These are phyloP conservation scores for Candida ovalis DNA, from an alignment of 805 yeast species.

Conservation along the genomic window DNA sequence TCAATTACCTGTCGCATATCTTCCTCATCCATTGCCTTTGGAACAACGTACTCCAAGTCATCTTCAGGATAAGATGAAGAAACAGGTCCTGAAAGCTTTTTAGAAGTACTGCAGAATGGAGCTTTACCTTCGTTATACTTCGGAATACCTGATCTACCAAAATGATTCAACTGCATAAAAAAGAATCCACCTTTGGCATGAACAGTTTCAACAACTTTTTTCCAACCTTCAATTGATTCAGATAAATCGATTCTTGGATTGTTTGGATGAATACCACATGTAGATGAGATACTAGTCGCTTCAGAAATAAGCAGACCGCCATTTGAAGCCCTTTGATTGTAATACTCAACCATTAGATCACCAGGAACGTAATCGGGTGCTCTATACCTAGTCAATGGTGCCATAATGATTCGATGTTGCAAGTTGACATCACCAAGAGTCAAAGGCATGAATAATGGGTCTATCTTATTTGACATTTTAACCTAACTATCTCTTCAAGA, in stretches of 20 bases:
- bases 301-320: slow-evolving; percentile 35
- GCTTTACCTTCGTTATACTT: slow-evolving; percentile 7
- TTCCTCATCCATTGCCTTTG: slow-evolving; percentile 19
- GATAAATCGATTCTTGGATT: slow-evolving; percentile 20
- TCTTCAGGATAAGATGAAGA: slow-evolving; percentile 6
- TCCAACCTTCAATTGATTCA: slow-evolving; percentile 34
- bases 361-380: slow-evolving; percentile 30
- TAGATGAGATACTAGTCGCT: slow-evolving; percentile 30
- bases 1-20: slow-evolving; percentile 37
- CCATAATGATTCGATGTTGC: slow-evolving; percentile 37
- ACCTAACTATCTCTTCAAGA: no score
- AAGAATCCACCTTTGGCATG: slow-evolving; percentile 39
- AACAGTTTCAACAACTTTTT: slow-evolving; percentile 39
- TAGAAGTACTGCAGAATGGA: slow-evolving; percentile 12
- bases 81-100: slow-evolving; percentile 6
- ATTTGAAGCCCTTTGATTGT: slow-evolving; percentile 29
- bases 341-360: slow-evolving; percentile 29
- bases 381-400: slow-evolving; percentile 47
- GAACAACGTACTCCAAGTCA: slow-evolving; percentile 18
- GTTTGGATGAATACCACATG: slow-evolving; percentile 19
- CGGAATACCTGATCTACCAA: slow-evolving; percentile 39
- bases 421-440: slow-evolving; percentile 34
- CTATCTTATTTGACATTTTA: background rate
- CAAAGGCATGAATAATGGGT: slow-evolving; percentile 34
- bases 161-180: slow-evolving; percentile 42